A percentile compares a stretch with the other conserved stretches of the same genome.
Evolutionary conservation across 306 rosid species (phyloP).

Genomic region (Citrullus mucosospermus): DNA sequence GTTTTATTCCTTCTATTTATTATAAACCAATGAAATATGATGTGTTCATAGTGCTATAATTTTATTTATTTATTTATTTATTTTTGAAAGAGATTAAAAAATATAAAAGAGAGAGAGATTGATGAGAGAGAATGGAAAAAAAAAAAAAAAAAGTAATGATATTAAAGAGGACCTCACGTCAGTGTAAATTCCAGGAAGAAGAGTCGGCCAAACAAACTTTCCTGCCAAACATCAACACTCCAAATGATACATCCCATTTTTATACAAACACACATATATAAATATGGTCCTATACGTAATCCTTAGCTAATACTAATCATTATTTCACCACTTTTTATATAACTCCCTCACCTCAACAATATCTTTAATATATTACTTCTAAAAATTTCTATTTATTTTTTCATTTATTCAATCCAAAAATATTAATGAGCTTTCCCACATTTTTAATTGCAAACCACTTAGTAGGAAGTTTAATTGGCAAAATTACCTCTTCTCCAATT

Average conservation of each 20-base stretch:
- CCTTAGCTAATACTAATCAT: constrained; percentile 49
- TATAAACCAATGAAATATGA: too few relatives aligned
- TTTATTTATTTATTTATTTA: too few relatives aligned
- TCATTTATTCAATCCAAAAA: not conserved
- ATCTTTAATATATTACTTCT: constrained; percentile 15
- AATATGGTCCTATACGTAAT: constrained; percentile 31
- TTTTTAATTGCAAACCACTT: not conserved
- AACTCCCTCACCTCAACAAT: not conserved
- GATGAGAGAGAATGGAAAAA: too few relatives aligned
- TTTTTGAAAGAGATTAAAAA: too few relatives aligned
- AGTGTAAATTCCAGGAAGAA: constrained; percentile 44
- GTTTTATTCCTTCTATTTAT: too few relatives aligned
- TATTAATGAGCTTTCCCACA: not conserved
- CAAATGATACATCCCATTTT: constrained; percentile 20
- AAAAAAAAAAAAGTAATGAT: not conserved
- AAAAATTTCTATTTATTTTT: not conserved
- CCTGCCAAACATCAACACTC: constrained; percentile 39
- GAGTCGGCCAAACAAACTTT: constrained; percentile 64
- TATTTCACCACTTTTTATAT: constrained; percentile 25
- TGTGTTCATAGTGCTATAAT: too few relatives aligned
- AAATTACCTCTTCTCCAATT: too few relatives aligned
- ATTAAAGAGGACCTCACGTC: constrained; percentile 41
- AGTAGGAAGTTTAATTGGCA: too few relatives aligned
- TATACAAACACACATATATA: not conserved
- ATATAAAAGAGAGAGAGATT: too few relatives aligned